phyloP scores from a whole-genome alignment of 129 eudicot genomes.

The Flaveria brownii region DNA sequence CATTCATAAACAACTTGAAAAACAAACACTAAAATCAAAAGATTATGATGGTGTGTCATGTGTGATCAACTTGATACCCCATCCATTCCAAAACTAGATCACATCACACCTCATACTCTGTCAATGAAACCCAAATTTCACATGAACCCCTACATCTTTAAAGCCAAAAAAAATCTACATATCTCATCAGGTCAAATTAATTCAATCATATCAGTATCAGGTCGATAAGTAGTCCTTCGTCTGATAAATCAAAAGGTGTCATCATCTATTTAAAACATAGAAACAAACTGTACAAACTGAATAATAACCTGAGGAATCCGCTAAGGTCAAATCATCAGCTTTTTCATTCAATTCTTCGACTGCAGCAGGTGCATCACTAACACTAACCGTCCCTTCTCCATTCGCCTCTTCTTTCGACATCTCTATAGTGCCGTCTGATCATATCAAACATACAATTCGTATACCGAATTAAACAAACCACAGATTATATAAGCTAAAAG shows the following conservation, averaged over 20 bases:
- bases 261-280: not conserved
- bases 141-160: not conserved
- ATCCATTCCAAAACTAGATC: not conserved
- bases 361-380: slow-evolving; percentile 25
- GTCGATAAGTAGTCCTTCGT: too few relatives aligned
- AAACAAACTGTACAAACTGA: not conserved
- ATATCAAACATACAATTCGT: not conserved
- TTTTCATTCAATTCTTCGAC: slow-evolving; percentile 31
- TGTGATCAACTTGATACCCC: not conserved
- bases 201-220: slow-evolving; percentile 12
- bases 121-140: not conserved
- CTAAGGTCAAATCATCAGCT: slow-evolving; percentile 33
- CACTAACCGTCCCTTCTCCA: slow-evolving; percentile 26
- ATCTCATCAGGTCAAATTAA: slow-evolving; percentile 18
- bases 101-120: slow-evolving; percentile 14
- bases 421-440: not conserved
- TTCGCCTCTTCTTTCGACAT: slow-evolving; percentile 35
- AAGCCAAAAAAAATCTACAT: not conserved
- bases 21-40: not conserved
- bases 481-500: slow-evolving; percentile 1
- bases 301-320: slow-evolving; percentile 33
- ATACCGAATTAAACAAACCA: not conserved
- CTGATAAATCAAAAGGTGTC: too few relatives aligned
- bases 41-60: not conserved
- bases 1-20: not conserved